Evolutionary conservation across 1,284 basidiomycete species (phyloP), one percentile per base, ranked within the genome.

Genomic region (Pyrrhoderma noxium): DNA sequence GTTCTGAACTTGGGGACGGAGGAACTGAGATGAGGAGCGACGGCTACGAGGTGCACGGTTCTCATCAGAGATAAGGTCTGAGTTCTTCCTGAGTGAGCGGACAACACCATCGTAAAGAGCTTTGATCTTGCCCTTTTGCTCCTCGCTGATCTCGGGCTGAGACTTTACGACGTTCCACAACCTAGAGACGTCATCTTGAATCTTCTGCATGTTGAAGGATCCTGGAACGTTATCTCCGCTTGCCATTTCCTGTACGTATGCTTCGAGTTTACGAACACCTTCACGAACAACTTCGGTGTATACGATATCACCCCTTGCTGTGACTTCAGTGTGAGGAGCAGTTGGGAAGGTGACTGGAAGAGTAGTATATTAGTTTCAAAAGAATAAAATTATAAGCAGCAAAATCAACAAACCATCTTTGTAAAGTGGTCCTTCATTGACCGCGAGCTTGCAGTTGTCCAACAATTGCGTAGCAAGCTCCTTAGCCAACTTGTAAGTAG

Each of bases 171-270:
- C 86, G 54, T 89, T 93, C 93, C 94, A 99, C 18, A 99, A 80
- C 66, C 95, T 97, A 57, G 93, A 75, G 49, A 98, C 92, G 61
- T 96, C 93, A 54, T 93, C 89, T 63, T 97, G 93, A 43, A 96
- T 93, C 71, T 97, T 97, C 71, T 96, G 89, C 58, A 97, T 89
- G 70, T 96, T 94, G 65, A 93, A 81, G 37, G 80, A 72, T 16
- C 78, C 79, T 35, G 88, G 80, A 55, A 93, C 85, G 48, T 84
- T 85, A 64, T 93, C 93, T 16, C 93, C 92, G 55, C 87, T 91
- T 2, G 95, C 93, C 96, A 99, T 99, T 71, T 99, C 94, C 65
- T 94, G 89, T 59, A 97, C 94, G 63, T 99, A 99, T 3, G 92
- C 91, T 70, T 99, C 95, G 48, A 99, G 79, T 73, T 98, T 97